phyloP scores from a whole-genome alignment of 1,139 yeast genomes.

The Lodderomyces margitis region DNA sequence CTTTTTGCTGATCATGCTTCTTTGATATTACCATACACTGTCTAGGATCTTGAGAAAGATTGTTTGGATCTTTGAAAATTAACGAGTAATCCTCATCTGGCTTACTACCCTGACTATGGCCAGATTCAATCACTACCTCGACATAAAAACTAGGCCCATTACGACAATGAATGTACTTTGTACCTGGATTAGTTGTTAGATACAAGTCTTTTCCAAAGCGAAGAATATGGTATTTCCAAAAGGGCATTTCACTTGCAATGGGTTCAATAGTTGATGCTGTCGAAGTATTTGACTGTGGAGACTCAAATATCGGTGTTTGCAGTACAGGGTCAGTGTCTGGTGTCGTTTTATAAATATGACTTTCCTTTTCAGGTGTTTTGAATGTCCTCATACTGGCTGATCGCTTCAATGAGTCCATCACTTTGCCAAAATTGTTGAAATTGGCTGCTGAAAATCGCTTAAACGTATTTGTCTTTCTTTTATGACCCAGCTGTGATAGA shows the following conservation, averaged over 20 bases:
- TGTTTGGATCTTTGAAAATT: slow-evolving; percentile 26
- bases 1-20: slow-evolving; percentile 16
- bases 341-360: background rate
- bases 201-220: slow-evolving; percentile 50
- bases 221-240: slow-evolving; percentile 62
- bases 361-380: background rate
- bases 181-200: slow-evolving; percentile 58
- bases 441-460: background rate
- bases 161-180: slow-evolving; percentile 52
- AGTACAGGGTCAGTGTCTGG: background rate
- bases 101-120: slow-evolving; percentile 5
- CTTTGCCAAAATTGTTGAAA: background rate
- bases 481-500: background rate
- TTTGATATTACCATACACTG: slow-evolving; percentile 33
- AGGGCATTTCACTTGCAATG: slow-evolving; percentile 21
- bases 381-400: background rate
- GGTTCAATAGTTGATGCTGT: slow-evolving; percentile 11
- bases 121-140: slow-evolving; percentile 25
- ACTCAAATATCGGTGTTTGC: background rate
- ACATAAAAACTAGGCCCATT: slow-evolving; percentile 58
- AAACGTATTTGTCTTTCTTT: background rate
- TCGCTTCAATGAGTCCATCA: background rate
- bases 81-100: slow-evolving; percentile 28
- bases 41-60: slow-evolving; percentile 1
- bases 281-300: background rate